These are phyloP conservation scores for Acanthamoeba royreba DNA, from an alignment of 208 protist species.

Conservation along the genomic window DNA sequence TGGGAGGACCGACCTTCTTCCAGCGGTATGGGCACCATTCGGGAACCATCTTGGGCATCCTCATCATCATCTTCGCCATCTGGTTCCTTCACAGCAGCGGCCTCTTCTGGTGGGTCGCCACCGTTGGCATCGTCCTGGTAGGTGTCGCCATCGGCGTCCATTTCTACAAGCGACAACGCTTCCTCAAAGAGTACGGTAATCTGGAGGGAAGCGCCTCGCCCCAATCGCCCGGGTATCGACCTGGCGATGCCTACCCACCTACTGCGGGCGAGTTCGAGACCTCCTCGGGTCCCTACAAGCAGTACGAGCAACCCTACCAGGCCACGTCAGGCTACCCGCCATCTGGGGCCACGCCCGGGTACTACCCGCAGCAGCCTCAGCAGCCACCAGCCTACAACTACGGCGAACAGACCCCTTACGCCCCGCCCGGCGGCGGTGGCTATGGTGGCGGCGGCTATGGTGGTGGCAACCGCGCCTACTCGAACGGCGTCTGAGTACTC, in stretches of 20 bases:
- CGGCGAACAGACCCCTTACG: not conserved
- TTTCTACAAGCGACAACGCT: not conserved
- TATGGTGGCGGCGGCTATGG: no score
- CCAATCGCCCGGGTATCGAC: not conserved
- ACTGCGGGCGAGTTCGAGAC: no score
- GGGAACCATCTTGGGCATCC: not conserved
- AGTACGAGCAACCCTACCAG: not conserved
- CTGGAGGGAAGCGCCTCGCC: not conserved
- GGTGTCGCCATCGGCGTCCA: not conserved
- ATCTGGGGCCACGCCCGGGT: not conserved
- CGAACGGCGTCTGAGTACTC: not conserved
- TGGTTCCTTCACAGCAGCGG: not conserved
- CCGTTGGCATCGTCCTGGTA: not conserved
- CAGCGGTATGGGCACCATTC: not conserved
- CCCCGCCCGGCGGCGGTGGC: no score
- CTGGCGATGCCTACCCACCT: not conserved
- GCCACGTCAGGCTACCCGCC: not conserved
- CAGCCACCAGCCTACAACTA: not conserved
- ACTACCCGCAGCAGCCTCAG: not conserved
- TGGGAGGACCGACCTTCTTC: not conserved
- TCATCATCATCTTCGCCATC: not conserved
- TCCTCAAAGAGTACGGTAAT: not conserved
- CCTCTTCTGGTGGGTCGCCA: not conserved
- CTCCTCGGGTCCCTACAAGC: no score
- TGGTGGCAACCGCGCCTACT: not conserved